Conservation (phyloP, 768 basidiomycete species). For the Lactarius indigo region DNA sequence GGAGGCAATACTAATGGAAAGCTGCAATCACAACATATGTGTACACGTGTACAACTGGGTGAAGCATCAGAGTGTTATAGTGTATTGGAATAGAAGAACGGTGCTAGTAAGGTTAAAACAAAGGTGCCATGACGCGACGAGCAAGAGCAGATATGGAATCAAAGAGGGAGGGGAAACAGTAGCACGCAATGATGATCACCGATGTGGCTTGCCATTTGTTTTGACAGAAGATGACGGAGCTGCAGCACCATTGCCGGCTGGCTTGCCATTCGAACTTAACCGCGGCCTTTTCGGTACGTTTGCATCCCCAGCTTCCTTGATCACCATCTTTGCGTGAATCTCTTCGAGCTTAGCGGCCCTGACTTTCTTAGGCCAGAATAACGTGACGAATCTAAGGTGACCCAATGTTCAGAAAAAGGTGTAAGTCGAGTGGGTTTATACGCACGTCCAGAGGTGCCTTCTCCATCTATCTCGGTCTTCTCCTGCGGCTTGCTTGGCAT, state of each 20-base stretch:
- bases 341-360: conserved; percentile 90
- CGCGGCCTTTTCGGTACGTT: conserved; percentile 58
- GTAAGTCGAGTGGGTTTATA: conserved; percentile 28
- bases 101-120: conserved; percentile 7
- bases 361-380: conserved; percentile 98
- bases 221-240: conserved; percentile 43
- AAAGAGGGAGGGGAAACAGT: background rate
- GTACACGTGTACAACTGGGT: conserved; percentile 11
- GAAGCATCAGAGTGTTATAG: conserved; percentile 16
- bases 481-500: conserved; percentile 69
- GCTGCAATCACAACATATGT: conserved; percentile 16
- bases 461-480: conserved; percentile 86
- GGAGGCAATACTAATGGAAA: conserved; percentile 1
- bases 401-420: conserved; percentile 10
- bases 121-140: background rate
- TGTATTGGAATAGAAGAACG: conserved; percentile 16
- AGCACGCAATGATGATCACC: conserved; percentile 36
- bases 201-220: conserved; percentile 59
- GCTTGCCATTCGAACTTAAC: conserved; percentile 44
- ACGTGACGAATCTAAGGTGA: conserved; percentile 73
- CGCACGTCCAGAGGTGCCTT: conserved; percentile 95
- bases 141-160: background rate
- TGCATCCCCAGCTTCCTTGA: conserved; percentile 66
- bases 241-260: conserved; percentile 39
- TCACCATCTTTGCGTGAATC: conserved; percentile 95